Conservation (phyloP, 352 stramenopile genomes). For the Phytophthora megakarya region DNA sequence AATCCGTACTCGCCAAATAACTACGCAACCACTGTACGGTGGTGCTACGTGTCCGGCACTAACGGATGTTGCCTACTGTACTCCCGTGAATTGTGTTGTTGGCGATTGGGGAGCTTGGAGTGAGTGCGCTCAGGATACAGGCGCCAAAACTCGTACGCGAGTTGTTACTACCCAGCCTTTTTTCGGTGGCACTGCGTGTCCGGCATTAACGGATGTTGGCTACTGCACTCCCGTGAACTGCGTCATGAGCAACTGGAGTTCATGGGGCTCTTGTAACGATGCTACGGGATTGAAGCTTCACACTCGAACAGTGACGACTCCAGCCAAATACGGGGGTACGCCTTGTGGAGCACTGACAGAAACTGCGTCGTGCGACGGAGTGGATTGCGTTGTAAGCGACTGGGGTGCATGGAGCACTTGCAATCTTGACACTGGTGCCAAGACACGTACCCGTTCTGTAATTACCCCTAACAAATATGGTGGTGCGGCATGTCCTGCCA, state of each 20-base stretch:
- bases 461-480: slow-evolving; percentile 30
- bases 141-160: slow-evolving; percentile 40
- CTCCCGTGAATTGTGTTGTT: slow-evolving; percentile 47
- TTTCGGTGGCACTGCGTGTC: slow-evolving; percentile 44
- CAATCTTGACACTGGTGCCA: slow-evolving; percentile 34
- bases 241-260: slow-evolving; percentile 38
- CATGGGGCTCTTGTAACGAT: slow-evolving; percentile 48
- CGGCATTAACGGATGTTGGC: slow-evolving; percentile 29
- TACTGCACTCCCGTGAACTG: slow-evolving; percentile 49
- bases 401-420: slow-evolving; percentile 43
- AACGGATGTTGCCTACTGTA: slow-evolving; percentile 39
- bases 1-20: slow-evolving; percentile 35
- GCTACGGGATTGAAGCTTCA: slow-evolving; percentile 38
- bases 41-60: slow-evolving; percentile 37
- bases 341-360: slow-evolving; percentile 35
- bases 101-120: slow-evolving; percentile 41
- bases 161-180: slow-evolving; percentile 27
- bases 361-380: slow-evolving; percentile 31
- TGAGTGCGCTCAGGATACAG: slow-evolving; percentile 42
- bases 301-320: slow-evolving; percentile 27
- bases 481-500: slow-evolving; percentile 24
- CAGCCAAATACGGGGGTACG: slow-evolving; percentile 33
- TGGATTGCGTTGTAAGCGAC: slow-evolving; percentile 42
- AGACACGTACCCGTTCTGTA: slow-evolving; percentile 37
- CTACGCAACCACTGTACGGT: slow-evolving; percentile 36